A percentile compares a stretch with the other conserved stretches of the same genome.
Conservation (phyloP, 345 rosid genomes). For the Mercurialis annua region DNA sequence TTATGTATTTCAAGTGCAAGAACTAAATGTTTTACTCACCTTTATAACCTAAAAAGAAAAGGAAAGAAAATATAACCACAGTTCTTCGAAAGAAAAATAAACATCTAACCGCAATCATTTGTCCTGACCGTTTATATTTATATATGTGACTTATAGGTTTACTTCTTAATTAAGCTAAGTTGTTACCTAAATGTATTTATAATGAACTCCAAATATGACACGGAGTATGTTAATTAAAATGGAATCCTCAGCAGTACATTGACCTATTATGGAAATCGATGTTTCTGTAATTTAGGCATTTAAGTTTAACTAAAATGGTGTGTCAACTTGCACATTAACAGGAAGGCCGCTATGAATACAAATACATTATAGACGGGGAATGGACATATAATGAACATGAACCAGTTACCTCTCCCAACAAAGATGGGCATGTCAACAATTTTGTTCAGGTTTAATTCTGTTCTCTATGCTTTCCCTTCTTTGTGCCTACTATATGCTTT, state of each 20-base stretch:
- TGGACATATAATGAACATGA: conserved; percentile 65
- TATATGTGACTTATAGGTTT: background rate
- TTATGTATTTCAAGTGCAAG: background rate
- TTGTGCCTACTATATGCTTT: background rate
- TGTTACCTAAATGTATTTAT: background rate
- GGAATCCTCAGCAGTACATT: background rate
- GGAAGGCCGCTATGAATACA: conserved; percentile 94
- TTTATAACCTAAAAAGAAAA: background rate
- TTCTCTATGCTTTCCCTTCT: background rate
- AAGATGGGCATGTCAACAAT: conserved; percentile 83
- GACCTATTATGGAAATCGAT: background rate
- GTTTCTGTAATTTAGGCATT: background rate
- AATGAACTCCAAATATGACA: background rate
- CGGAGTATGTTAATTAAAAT: background rate
- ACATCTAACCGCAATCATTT: background rate
- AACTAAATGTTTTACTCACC: background rate
- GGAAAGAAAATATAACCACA: background rate
- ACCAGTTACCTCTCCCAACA: conserved; percentile 56
- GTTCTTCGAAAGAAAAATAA: background rate
- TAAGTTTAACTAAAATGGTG: background rate
- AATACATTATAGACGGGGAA: conserved; percentile 78
- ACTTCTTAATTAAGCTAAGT: background rate
- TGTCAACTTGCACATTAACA: conserved; percentile 34
- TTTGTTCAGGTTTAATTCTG: conserved; percentile 50
- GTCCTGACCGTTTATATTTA: background rate